Conservation (phyloP, 306 rosid genomes). For the Mimosa bimucronata region DNA sequence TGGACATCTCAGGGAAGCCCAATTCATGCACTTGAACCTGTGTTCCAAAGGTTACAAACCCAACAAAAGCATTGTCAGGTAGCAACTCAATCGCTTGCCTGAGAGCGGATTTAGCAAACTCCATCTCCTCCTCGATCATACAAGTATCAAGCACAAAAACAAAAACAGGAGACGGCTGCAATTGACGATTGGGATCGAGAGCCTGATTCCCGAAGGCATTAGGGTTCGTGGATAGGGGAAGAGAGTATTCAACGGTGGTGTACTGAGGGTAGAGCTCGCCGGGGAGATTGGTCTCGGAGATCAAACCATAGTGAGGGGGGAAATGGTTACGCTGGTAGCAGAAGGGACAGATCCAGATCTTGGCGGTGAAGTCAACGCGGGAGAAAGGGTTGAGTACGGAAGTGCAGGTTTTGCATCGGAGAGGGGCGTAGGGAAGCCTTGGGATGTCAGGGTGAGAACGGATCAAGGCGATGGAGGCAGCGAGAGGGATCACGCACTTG, state of each 20-base stretch:
- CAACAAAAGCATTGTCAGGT: slow-evolving; percentile 84
- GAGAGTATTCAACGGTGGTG: slow-evolving; percentile 73
- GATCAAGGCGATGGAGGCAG: slow-evolving; percentile 75
- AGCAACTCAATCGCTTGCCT: slow-evolving; percentile 64
- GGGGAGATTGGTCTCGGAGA: slow-evolving; percentile 83
- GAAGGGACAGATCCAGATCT: slow-evolving; percentile 98
- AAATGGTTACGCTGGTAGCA: slow-evolving; percentile 81
- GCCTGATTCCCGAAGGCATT: slow-evolving; percentile 19
- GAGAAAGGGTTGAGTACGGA: slow-evolving; percentile 72
- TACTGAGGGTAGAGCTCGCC: slow-evolving; percentile 86
- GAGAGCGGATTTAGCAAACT: slow-evolving; percentile 63
- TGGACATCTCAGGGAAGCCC: slow-evolving; percentile 78
- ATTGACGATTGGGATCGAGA: slow-evolving; percentile 37
- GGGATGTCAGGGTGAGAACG: slow-evolving; percentile 76
- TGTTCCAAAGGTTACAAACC: slow-evolving; percentile 77
- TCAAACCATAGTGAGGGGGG: slow-evolving; percentile 75
- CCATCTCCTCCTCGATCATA: slow-evolving; percentile 79
- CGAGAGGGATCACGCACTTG: slow-evolving; percentile 91
- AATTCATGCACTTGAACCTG: slow-evolving; percentile 91
- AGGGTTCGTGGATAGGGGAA: slow-evolving; percentile 46
- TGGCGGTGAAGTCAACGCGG: slow-evolving; percentile 77
- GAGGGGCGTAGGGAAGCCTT: slow-evolving; percentile 78
- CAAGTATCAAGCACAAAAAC: slow-evolving; percentile 81
- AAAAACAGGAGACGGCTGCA: slow-evolving; percentile 61
- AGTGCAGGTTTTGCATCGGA: slow-evolving; percentile 83